Evolutionary conservation across 768 basidiomycete species (phyloP).

Genomic region (Hygrocybe coccinea): DNA sequence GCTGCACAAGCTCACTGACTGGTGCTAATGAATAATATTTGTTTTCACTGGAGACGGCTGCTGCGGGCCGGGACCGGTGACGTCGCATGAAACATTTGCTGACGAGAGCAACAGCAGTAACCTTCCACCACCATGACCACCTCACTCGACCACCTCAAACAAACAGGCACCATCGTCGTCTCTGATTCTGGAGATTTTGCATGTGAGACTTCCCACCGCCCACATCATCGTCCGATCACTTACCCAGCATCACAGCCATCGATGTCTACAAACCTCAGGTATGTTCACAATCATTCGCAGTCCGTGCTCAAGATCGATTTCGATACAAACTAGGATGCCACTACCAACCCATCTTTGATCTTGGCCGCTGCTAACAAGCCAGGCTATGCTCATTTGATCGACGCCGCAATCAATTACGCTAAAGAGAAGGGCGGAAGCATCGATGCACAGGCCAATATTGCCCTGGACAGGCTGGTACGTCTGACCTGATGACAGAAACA

Average conservation of each 20-base stretch:
- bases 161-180: slow-evolving; percentile 92
- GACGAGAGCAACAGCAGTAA: background rate
- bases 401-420: slow-evolving; percentile 65
- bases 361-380: slow-evolving; percentile 89
- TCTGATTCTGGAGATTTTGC: slow-evolving; percentile 98
- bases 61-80: background rate
- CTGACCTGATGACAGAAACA: no score
- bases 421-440: slow-evolving; percentile 77
- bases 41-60: no score
- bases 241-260: slow-evolving; percentile 57
- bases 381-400: slow-evolving; percentile 76
- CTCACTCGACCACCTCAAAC: slow-evolving; percentile 80
- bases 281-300: slow-evolving; percentile 11
- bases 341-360: slow-evolving; percentile 95
- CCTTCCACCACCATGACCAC: slow-evolving; percentile 57
- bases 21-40: no score
- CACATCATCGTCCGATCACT: slow-evolving; percentile 17
- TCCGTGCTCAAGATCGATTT: background rate
- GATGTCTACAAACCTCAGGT: slow-evolving; percentile 94
- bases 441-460: slow-evolving; percentile 71
- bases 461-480: slow-evolving; percentile 84
- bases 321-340: slow-evolving; percentile 67
- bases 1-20: no score
- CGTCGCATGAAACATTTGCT: background rate
- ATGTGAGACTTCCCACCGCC: slow-evolving; percentile 37